Base-by-base conservation (phyloP, 768 basidiomycete genomes). In the Ramaria rubella region DNA sequence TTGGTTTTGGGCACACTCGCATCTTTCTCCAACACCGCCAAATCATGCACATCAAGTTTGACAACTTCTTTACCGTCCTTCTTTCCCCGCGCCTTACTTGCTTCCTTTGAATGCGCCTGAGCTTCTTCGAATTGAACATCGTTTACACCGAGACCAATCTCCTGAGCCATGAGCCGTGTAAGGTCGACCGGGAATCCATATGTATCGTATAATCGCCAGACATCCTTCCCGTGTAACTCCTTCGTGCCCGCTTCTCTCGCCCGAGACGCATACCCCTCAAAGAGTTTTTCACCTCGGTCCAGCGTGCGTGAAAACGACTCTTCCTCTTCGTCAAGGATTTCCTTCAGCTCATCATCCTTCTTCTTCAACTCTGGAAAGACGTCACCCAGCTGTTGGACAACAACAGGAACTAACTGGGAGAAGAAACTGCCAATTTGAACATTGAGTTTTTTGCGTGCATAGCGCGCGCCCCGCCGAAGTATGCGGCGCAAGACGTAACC, bases 151-250 rank as follows among this genome's bases (percentile, higher is more conserved):
- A 99, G 75, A 2, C 85, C 86, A 27, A 91, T 74, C 67, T 99
- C 96, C 68, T 94, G 90, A 4, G 96, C 96, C 96, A 99, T 98
- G 58, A 99, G 77, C 49, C 87, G 85, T 1, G 96, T 99, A 49
- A 99, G 74, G 67, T 99, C 96, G 40, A 91, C 93, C 0, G 96
- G 96, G 76, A 99, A 99, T 50, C 96, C 96, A 67, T 90, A 99
- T 1, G 96, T 98, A 68, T 99, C 96, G 68, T 98, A 98, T 50
- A 99, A 72, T 26, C 90, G 81, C 96, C 96, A 99, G 33, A 97
- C 91, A 65, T 99, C 95, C 62, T 86, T 88, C 24, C 96, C 96
- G 58, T 75, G 83, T 29, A 99, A 82, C 62, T 83, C 81, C 36
- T 74, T 85, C 4, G 72, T 64, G 7, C 84, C 85, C 48, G 78